Evolutionary conservation across 2,329 filamentous ascomycete genomes (phyloP).

Genomic region (Monosporascus sp.): DNA sequence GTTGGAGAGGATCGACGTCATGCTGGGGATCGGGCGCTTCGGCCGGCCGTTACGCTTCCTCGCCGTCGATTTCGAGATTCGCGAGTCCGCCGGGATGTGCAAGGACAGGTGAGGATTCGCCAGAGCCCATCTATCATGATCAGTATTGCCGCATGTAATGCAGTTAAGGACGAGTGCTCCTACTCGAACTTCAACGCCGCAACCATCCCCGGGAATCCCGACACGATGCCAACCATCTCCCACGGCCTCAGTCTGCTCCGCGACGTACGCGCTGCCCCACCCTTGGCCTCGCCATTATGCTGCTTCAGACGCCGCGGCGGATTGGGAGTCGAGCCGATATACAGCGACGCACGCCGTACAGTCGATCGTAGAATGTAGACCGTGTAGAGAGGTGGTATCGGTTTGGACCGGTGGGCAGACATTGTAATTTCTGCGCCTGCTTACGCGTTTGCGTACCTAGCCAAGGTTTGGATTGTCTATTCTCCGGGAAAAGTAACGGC

Average conservation of each 20-base stretch:
- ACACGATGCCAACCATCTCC: constrained; percentile 84
- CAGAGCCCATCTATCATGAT: constrained; percentile 73
- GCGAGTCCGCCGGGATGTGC: constrained; percentile 63
- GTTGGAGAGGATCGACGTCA: constrained; percentile 70
- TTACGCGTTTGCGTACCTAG: not conserved
- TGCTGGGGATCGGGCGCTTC: constrained; percentile 50
- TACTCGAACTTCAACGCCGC: constrained; percentile 93
- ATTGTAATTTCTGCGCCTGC: constrained; percentile 24
- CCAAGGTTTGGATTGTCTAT: too few species aligned
- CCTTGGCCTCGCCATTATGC: constrained; percentile 80
- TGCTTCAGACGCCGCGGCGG: constrained; percentile 79
- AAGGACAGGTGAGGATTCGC: constrained; percentile 77
- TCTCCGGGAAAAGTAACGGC: too few species aligned
- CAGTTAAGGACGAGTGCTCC: constrained; percentile 26
- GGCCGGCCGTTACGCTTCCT: constrained; percentile 50
- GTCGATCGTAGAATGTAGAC: constrained; percentile 90
- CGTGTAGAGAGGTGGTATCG: constrained; percentile 83
- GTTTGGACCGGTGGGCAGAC: constrained; percentile 37
- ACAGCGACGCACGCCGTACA: constrained; percentile 64
- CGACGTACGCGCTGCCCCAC: constrained; percentile 75
- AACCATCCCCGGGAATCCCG: constrained; percentile 81
- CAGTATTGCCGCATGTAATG: constrained; percentile 5
- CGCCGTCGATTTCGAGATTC: constrained; percentile 49
- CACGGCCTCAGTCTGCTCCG: constrained; percentile 68
- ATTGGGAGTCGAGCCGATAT: constrained; percentile 89